phyloP scores from a whole-genome alignment of 2,329 filamentous ascomycete species.

The Diplodia scrobiculata region DNA sequence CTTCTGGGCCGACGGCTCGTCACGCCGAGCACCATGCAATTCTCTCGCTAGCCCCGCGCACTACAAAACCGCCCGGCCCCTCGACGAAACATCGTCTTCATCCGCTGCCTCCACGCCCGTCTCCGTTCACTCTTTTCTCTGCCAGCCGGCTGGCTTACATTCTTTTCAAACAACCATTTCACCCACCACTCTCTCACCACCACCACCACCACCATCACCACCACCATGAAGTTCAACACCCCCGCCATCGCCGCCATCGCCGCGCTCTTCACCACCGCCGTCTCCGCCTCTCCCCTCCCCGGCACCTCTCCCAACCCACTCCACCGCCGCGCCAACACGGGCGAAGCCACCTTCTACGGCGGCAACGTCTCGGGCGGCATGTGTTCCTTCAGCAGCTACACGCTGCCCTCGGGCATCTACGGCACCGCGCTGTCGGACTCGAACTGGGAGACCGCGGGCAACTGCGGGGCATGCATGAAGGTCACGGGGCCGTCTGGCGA shows the following conservation, averaged over 20 bases:
- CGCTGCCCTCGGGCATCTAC: conserved; percentile 59
- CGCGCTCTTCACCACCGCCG: neutral
- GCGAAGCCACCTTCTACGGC: conserved; percentile 43
- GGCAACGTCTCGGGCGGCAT: conserved; percentile 58
- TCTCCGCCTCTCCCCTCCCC: neutral
- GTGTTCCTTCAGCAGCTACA: conserved; percentile 66
- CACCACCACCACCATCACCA: neutral
- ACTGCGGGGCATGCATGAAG: conserved; percentile 64
- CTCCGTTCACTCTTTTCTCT: neutral
- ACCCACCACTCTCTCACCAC: neutral
- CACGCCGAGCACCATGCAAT: neutral
- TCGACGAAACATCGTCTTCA: neutral
- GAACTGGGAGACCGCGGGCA: conserved; percentile 58
- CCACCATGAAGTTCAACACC: neutral
- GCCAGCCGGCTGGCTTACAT: neutral
- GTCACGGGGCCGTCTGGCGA: conserved; percentile 62
- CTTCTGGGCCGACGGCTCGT: conserved; percentile 1
- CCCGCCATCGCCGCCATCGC: neutral
- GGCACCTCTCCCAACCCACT: neutral
- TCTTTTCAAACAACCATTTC: neutral
- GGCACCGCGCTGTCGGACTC: conserved; percentile 64
- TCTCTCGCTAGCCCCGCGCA: too few species aligned
- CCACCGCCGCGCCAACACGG: conserved; percentile 28
- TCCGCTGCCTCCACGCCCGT: neutral
- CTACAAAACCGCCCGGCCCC: neutral